These are phyloP conservation scores for Talaromyces wortmannii DNA, from an alignment of 495 filamentous ascomycete genomes.

Conservation along the genomic window DNA sequence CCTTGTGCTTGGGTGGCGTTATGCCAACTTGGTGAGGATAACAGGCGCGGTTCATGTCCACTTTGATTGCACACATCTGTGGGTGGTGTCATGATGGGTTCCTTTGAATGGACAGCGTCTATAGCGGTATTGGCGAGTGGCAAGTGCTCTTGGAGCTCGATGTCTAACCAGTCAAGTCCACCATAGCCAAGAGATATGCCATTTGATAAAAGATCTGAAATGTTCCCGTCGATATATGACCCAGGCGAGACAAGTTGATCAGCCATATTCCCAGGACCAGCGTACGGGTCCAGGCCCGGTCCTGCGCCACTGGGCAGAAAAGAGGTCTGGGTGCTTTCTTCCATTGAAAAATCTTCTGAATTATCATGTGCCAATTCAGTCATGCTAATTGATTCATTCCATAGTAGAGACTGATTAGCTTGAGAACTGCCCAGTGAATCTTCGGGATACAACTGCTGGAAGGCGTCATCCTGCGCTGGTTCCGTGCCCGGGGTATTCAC, in stretches of 20 bases:
- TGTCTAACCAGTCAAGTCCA: constrained; percentile 2
- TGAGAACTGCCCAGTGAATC: not conserved
- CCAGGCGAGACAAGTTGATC: not conserved
- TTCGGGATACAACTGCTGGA: not conserved
- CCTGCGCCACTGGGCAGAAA: not conserved
- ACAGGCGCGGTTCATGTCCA: not conserved
- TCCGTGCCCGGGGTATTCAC: not conserved
- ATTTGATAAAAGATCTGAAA: not conserved
- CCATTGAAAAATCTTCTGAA: not conserved
- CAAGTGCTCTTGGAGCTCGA: constrained; percentile 1
- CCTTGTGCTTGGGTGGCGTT: not conserved
- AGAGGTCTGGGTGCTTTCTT: not conserved
- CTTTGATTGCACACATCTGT: not conserved
- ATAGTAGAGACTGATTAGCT: not conserved
- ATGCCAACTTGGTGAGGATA: not conserved
- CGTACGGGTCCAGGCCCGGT: not conserved
- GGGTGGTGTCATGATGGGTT: not conserved
- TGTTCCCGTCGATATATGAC: not conserved
- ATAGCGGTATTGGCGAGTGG: not conserved
- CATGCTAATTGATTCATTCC: not conserved
- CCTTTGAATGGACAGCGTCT: not conserved
- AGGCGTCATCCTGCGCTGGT: not conserved
- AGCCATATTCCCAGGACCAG: not conserved
- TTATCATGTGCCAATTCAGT: not conserved
- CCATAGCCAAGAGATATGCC: not conserved